These are phyloP conservation scores for Podaxis carcinomalis DNA, from an alignment of 768 basidiomycete species.

Conservation along the genomic window DNA sequence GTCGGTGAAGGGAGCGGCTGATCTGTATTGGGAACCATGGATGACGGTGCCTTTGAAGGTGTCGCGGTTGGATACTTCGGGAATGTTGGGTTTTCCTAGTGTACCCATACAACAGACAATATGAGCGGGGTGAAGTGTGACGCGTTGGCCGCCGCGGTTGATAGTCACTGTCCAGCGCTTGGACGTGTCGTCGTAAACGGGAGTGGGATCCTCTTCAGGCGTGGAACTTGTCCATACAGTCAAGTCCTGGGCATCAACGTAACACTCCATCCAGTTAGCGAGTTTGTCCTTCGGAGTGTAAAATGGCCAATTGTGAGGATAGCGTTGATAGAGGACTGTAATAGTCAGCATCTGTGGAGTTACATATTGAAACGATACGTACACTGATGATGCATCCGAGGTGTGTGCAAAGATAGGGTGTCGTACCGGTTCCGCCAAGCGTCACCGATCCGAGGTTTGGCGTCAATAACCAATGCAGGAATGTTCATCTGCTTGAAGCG, in stretches of 20 bases:
- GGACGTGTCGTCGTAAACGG: neutral
- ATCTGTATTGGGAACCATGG: conserved; percentile 3
- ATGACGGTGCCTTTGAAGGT: conserved; percentile 5
- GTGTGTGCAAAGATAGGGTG: neutral
- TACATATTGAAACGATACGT: neutral
- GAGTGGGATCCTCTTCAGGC: neutral
- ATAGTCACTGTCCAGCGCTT: conserved; percentile 4
- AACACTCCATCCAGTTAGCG: neutral
- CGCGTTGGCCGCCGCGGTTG: conserved; percentile 1
- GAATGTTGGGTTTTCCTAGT: neutral
- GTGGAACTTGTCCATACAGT: conserved; percentile 7
- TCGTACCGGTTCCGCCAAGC: conserved; percentile 8
- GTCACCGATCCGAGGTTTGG: conserved; percentile 1
- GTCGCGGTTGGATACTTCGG: neutral
- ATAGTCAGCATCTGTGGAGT: neutral
- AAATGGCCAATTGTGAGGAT: neutral
- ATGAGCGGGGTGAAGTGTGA: conserved; percentile 6
- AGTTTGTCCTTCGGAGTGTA: neutral
- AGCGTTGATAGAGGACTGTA: neutral
- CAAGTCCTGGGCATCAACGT: conserved; percentile 3
- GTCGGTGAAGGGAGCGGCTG: neutral
- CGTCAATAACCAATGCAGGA: conserved; percentile 2
- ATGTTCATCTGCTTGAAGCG: conserved; percentile 10
- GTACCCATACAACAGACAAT: conserved; percentile 4
- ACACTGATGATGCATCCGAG: conserved; percentile 7